Evolutionary conservation across 331 rosid genomes (phyloP).

Genomic region (Malus hybrid): DNA sequence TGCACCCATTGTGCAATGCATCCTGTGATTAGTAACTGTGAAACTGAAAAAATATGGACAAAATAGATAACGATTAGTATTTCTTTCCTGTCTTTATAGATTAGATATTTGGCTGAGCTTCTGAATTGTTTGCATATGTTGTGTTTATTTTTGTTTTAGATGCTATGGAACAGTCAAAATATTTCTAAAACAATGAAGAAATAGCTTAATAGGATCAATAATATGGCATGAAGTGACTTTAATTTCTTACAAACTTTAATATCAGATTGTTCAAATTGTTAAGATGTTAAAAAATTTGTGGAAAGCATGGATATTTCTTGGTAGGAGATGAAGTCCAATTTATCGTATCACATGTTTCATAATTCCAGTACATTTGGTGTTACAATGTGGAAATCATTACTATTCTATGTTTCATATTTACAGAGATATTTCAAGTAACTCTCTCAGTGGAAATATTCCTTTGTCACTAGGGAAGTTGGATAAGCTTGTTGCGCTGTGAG

Average conservation of each 20-base stretch:
- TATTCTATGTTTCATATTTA: conserved; percentile 16
- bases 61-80: too few relatives aligned
- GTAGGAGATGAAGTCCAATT: neutral
- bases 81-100: neutral
- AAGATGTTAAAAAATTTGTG: neutral
- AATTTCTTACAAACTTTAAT: neutral
- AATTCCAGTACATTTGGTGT: conserved; percentile 2
- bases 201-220: neutral
- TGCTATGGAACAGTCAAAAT: neutral
- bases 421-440: conserved; percentile 95
- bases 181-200: neutral
- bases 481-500: conserved; percentile 63
- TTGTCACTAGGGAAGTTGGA: conserved; percentile 68
- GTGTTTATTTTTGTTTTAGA: neutral
- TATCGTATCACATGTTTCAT: neutral
- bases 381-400: conserved; percentile 13
- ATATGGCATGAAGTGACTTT: neutral
- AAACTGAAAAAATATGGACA: too few relatives aligned
- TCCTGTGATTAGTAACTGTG: too few relatives aligned
- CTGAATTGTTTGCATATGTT: neutral
- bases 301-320: neutral
- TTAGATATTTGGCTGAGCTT: neutral
- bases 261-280: neutral
- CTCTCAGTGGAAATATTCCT: conserved; percentile 77
- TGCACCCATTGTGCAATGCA: too few relatives aligned